Conservation (phyloP, 441 rosid species). For the Biscutella laevigata region DNA sequence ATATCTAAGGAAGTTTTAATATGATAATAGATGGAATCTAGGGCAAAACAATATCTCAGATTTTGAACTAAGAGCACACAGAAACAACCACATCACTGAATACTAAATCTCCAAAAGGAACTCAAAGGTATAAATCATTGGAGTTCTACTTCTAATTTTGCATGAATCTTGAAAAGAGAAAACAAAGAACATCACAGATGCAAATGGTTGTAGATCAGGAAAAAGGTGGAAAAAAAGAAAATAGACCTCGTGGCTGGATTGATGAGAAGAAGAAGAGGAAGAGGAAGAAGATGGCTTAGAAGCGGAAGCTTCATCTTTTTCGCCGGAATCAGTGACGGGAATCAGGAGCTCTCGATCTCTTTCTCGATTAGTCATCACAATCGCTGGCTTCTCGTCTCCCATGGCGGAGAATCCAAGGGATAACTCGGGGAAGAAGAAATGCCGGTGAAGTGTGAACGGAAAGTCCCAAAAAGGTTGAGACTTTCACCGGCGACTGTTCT, state of each 20-base stretch:
- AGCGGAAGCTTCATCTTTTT: slow-evolving; percentile 13
- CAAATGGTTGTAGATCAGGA: slow-evolving; percentile 7
- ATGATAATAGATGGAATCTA: slow-evolving; percentile 6
- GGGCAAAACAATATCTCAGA: slow-evolving; percentile 15
- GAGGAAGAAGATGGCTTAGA: slow-evolving; percentile 36
- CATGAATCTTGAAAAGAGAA: slow-evolving; percentile 7
- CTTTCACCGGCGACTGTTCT: slow-evolving; percentile 19
- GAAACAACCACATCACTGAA: background rate
- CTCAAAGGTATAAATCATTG: background rate
- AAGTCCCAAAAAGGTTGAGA: slow-evolving; percentile 3
- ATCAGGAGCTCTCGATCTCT: slow-evolving; percentile 92
- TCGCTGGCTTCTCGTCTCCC: slow-evolving; percentile 82
- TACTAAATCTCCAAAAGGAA: background rate
- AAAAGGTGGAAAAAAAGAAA: too few relatives aligned
- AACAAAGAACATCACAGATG: background rate
- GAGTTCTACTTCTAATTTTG: background rate
- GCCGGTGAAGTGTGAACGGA: slow-evolving; percentile 10
- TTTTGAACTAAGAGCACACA: background rate
- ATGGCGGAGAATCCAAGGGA: slow-evolving; percentile 22
- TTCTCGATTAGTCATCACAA: slow-evolving; percentile 49
- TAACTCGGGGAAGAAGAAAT: background rate
- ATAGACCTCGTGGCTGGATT: slow-evolving; percentile 15
- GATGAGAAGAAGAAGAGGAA: slow-evolving; percentile 13
- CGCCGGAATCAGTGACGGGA: slow-evolving; percentile 57
- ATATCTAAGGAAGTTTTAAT: background rate